Base-by-base conservation (phyloP, 2,329 filamentous ascomycete genomes). In the Diplocarpon rosae region DNA sequence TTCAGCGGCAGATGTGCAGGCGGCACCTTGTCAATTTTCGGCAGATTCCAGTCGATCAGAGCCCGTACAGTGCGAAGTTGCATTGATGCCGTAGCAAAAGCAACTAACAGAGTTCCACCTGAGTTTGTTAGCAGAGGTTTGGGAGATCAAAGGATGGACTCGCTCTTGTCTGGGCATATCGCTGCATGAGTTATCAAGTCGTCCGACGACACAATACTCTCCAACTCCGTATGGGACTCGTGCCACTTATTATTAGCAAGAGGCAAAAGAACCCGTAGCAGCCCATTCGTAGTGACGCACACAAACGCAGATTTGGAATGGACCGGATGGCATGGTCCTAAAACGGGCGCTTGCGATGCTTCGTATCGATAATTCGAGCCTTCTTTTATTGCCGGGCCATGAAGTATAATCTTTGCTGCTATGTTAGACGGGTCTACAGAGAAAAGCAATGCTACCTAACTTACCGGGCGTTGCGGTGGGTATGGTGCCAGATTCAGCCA, bases 131-230 rank as follows among this genome's bases (percentile, higher is more conserved):
- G 46, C 20, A 31, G 7, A 36, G 16, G 36, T 7, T 11, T 9
- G 15, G 12, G 15, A 29, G 7, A 5, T n/a, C 6, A 41, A 15
- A 20, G 10, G 14, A 17, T 29, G 15, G 15, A 34, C 68, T 58
- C 64, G 85, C 84, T 78, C 63, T 80, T 85, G 44, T 89, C 85
- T 2, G 83, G 77, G 47, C 81, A 76, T 50, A 88, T 69, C 32
- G 85, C 75, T 10, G 85, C 85, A 65, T 93, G 87, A 0, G 85
- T 87, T 40, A 90, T 72, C n/a, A 85, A 63, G 52, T 87, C 82
- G 51, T 87, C 79, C 0, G 82, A 79, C 29, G 79, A 79, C 24
- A 78, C 72, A 45, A 86, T 72, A 50, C 78, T 80, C 59, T 89
- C 84, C 30, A 94, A 65, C 51, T 90, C 83, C n/a, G 81, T 68